Base-by-base conservation (phyloP, 2,329 filamentous ascomycete genomes). In the Aspergillus tubingensis region DNA sequence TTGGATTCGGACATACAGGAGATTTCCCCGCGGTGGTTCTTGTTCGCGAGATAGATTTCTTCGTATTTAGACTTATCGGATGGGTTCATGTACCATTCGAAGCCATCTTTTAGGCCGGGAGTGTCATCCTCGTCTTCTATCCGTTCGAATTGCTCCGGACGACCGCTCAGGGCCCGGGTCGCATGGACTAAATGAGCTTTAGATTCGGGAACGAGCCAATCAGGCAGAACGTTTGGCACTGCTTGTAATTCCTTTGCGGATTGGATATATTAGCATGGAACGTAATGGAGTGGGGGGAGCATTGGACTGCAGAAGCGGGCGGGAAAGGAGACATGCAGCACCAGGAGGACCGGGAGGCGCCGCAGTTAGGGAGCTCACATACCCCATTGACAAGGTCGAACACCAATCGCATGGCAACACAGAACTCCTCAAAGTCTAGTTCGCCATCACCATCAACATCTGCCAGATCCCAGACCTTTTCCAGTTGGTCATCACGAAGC, bases 71-170 rank as follows among this genome's bases (percentile, higher is more conserved):
- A 75, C 79, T 96, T 96, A 79, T 99, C 93, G 30, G 82, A 79
- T 0, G 95, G 95, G 62, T 88, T 92, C 92, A 99, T 99, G 81
- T 99, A 99, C 95, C 95, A 99, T 76, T 99, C 95, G 77, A 99
- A 99, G 11, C 94, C 94, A 77, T 97, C 92, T 76, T 96, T 96
- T 64, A 99, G 82, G 0, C 92, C 92, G 1, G 88, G 86, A 3
- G 88, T 87, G 68, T 96, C 93, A 65, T 89, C 86, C 62, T 96
- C 84, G 50, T 83, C 91, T 57, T 92, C 90, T 61, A 96, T 87
- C 63, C 87, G 85, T 77, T 96, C 93, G 75, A 98, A 97, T 68
- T 90, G 87, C 55, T 90, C 85, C 67, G 91, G 90, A 67, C 89
- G 88, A 63, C 90, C 90, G 13, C 88, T 90, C 64, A 99, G 82